These are phyloP conservation scores for Euclidium syriacum DNA, from an alignment of 345 rosid species.

Conservation along the genomic window DNA sequence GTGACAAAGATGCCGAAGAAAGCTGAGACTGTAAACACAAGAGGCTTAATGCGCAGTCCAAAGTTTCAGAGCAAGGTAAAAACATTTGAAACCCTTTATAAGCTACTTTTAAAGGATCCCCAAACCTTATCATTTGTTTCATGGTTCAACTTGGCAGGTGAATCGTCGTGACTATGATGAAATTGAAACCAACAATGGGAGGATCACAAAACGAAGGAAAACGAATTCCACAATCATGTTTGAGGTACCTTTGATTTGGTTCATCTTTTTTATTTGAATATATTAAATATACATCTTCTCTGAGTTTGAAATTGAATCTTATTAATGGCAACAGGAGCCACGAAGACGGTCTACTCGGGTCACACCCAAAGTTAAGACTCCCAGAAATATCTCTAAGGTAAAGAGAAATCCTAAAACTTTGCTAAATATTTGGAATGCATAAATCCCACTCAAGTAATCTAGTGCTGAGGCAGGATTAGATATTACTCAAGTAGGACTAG, in stretches of 20 bases:
- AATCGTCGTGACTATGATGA: conserved; percentile 75
- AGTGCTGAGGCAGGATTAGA: too few species aligned
- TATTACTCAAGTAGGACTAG: background rate
- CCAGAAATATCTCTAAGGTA: conserved; percentile 51
- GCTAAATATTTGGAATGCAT: background rate
- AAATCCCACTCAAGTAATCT: background rate
- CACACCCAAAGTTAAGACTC: conserved; percentile 51
- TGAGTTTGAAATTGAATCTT: conserved; percentile 1
- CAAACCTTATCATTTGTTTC: background rate
- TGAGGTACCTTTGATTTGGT: conserved; percentile 41
- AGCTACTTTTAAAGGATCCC: background rate
- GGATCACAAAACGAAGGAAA: conserved; percentile 65
- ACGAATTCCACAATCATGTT: conserved; percentile 63
- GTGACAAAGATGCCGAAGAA: conserved; percentile 51
- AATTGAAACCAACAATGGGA: conserved; percentile 56
- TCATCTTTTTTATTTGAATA: background rate
- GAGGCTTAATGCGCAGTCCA: conserved; percentile 45
- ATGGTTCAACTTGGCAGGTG: conserved; percentile 43
- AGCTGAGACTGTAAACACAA: conserved; percentile 44
- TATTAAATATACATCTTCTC: background rate
- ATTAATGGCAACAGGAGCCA: conserved; percentile 51
- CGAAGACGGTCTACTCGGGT: conserved; percentile 41
- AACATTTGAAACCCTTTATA: background rate
- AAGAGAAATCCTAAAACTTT: background rate
- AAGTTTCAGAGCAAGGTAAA: conserved; percentile 71